These are phyloP conservation scores for Volvox carteri DNA, from an alignment of 163 green algal species.

Conservation along the genomic window DNA sequence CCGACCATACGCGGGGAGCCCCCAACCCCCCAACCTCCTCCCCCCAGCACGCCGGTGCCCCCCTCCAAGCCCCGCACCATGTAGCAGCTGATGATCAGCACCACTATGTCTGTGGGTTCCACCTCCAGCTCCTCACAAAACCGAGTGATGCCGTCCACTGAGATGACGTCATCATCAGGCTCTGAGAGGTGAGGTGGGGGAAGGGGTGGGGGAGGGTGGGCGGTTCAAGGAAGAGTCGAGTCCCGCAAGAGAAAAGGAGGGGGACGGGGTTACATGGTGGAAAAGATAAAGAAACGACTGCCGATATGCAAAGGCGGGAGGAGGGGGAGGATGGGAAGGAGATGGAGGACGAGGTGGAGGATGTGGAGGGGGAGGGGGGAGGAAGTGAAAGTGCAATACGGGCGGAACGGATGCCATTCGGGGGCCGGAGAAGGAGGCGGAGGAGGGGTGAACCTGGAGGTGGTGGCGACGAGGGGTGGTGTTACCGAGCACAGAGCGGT, in stretches of 20 bases:
- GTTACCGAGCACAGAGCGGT: too few relatives aligned
- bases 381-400: too few relatives aligned
- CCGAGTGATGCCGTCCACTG: constrained; percentile 78
- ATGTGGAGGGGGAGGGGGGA: not conserved
- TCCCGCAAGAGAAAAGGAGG: not conserved
- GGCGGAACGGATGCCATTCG: too few relatives aligned
- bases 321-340: not conserved
- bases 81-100: constrained; percentile 90
- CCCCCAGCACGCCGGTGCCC: not conserved
- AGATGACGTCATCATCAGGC: constrained; percentile 74
- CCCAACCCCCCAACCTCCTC: too few relatives aligned
- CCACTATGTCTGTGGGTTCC: constrained; percentile 84
- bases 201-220: not conserved
- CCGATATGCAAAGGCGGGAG: not conserved
- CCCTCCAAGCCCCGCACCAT: constrained; percentile 52
- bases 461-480: too few relatives aligned
- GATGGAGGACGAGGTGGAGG: not conserved
- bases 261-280: not conserved
- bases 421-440: too few relatives aligned
- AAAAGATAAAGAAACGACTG: not conserved
- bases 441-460: too few relatives aligned
- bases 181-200: constrained; percentile 57
- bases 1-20: too few relatives aligned
- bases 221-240: not conserved
- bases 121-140: constrained; percentile 86